Conservation (phyloP, 441 rosid species). For the Erodium moschatum region DNA sequence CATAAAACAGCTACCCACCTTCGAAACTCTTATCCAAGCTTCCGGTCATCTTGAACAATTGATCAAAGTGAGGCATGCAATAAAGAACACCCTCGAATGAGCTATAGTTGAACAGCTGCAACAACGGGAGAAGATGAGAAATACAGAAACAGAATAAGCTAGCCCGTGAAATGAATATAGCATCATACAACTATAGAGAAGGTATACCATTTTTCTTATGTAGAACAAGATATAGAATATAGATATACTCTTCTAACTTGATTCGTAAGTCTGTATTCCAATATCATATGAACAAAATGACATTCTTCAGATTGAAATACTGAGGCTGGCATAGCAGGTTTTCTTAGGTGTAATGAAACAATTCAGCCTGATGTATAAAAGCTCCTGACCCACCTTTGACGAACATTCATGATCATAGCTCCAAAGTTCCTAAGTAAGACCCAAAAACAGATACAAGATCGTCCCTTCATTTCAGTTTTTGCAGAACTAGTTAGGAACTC, state of each 20-base stretch:
- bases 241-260: not conserved
- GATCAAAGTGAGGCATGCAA: slow-evolving; percentile 78
- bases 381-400: not conserved
- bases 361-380: not conserved
- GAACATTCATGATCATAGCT: not conserved
- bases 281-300: not conserved
- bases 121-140: slow-evolving; percentile 6
- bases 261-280: not conserved
- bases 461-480: not conserved
- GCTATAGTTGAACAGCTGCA: slow-evolving; percentile 56
- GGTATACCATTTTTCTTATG: not conserved
- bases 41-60: slow-evolving; percentile 64
- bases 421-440: not conserved
- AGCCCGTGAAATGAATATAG: not conserved
- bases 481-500: not conserved
- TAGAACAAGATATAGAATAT: not conserved
- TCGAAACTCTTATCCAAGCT: slow-evolving; percentile 67
- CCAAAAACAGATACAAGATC: not conserved
- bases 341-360: not conserved
- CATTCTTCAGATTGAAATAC: not conserved
- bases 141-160: not conserved
- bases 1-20: slow-evolving; percentile 27
- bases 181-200: not conserved
- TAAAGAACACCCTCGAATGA: slow-evolving; percentile 69
- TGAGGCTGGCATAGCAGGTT: not conserved